Conservation (phyloP, 108 stramenopile species). For the Craspedostauros australis region DNA sequence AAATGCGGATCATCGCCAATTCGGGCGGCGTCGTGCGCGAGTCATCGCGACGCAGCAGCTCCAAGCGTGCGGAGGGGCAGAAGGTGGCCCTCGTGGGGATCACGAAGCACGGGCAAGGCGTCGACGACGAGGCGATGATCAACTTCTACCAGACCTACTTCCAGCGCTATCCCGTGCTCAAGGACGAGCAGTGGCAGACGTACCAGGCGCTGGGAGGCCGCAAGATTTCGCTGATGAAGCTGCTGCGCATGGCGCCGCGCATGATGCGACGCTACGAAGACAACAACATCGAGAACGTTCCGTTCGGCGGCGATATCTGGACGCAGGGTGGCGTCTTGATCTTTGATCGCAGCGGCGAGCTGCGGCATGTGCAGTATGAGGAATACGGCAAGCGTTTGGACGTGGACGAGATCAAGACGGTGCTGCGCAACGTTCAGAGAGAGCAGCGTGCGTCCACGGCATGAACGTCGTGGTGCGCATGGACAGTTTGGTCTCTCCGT, state of each 20-base stretch:
- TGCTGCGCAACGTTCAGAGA: no score
- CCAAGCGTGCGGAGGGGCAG: no score
- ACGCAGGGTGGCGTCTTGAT: background rate
- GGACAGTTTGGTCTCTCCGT: no score
- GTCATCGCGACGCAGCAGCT: background rate
- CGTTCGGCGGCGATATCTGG: background rate
- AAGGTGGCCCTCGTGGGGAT: background rate
- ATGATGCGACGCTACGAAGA: no score
- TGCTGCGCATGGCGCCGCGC: background rate
- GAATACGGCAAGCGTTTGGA: background rate
- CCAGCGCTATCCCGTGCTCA: background rate
- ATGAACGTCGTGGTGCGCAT: no score
- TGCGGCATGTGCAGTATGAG: background rate
- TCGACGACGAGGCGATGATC: background rate
- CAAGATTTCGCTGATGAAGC: background rate
- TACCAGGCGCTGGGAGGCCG: constrained; percentile 1
- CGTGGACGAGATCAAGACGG: no score
- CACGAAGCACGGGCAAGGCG: background rate
- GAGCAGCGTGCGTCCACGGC: no score
- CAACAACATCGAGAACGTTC: background rate
- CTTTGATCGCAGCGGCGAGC: background rate
- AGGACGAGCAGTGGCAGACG: constrained; percentile 4
- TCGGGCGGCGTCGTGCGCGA: no score
- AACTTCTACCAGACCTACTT: constrained; percentile 1
- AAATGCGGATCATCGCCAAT: no score